Base-by-base conservation (phyloP, 257 asterid genomes). In the Solanum microdontum region DNA sequence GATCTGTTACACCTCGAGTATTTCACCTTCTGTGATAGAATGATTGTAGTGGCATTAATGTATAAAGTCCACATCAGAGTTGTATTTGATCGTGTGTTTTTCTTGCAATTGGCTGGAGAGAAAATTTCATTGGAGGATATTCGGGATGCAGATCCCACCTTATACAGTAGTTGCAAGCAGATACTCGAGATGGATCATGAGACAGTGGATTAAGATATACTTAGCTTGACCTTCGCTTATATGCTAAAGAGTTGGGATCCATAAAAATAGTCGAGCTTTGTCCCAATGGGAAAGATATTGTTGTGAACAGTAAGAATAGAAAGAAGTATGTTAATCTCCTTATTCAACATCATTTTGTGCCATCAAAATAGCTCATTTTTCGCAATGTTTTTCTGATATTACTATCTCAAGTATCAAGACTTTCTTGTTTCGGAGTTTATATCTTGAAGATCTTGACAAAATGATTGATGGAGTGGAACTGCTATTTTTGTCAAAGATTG, bases 1-100 rank as follows among this genome's bases (percentile, higher is more conserved):
- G 94, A 96, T 88, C 96, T 96, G 7, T 34, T 94, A 93, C 97
- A 94, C 92, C 97, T 93, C 17, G 92, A 92, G 75, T 96, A 94
- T 89, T 96, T 94, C 88, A 91, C 75, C 86, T 95, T 96, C 92
- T 76, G 92, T 23, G 98, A 98, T 87, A 93, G 97, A 90, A 91
- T 95, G 90, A 92, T 95, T 87, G 98, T 98, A 72, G 1, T 32
- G 13, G 43, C 14, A 32, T 2, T 72, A 32, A 32, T 72, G 24
- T 43, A 32, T 32, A 17, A 15, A 72, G 32, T 72, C 8, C 40
- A 72, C 2, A 72, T 72, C 12, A 4, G 79, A 2, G 5, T 72
- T 30, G 43, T 32, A n/a, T 72, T 72, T 8, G 4, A 32, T 4
- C 7, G 14, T 3, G 79, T 72, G 26, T 32, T 72, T 8, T 32